A percentile compares a stretch with the other conserved stretches of the same genome.
phyloP scores from a whole-genome alignment of 352 stramenopile genomes.

The Phytophthora sp. region DNA sequence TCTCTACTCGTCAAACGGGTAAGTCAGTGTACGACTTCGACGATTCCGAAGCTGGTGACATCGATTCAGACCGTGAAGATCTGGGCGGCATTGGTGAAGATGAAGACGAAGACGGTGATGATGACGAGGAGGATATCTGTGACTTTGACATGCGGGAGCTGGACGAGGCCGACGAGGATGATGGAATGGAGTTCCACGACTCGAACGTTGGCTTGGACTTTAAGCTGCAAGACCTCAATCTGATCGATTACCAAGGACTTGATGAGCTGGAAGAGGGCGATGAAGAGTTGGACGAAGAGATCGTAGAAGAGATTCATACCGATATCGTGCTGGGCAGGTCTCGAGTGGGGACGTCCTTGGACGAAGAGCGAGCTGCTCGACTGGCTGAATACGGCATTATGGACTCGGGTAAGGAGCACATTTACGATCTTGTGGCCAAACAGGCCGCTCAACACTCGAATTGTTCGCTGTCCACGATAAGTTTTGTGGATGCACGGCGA shows the following conservation, averaged over 20 bases:
- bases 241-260: constrained; percentile 51
- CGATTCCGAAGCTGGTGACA: constrained; percentile 41
- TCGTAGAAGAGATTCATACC: constrained; percentile 54
- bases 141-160: constrained; percentile 42
- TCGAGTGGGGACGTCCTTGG: constrained; percentile 21
- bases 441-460: constrained; percentile 57
- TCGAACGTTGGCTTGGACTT: constrained; percentile 49
- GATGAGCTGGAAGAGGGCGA: constrained; percentile 49
- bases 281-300: constrained; percentile 54
- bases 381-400: constrained; percentile 64
- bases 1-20: constrained; percentile 31
- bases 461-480: constrained; percentile 63
- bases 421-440: constrained; percentile 63
- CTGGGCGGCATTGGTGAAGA: constrained; percentile 41
- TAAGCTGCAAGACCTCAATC: constrained; percentile 45
- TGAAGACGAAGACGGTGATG: constrained; percentile 46
- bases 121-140: constrained; percentile 38
- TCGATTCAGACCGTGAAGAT: constrained; percentile 34
- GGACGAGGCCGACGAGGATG: constrained; percentile 40
- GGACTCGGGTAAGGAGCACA: constrained; percentile 56
- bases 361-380: constrained; percentile 47
- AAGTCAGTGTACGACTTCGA: constrained; percentile 44
- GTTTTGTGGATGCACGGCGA: constrained; percentile 64
- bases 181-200: constrained; percentile 50
- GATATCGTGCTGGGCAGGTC: constrained; percentile 30